phyloP scores from a whole-genome alignment of 2,329 filamentous ascomycete genomes.

The Colletotrichum sidae region DNA sequence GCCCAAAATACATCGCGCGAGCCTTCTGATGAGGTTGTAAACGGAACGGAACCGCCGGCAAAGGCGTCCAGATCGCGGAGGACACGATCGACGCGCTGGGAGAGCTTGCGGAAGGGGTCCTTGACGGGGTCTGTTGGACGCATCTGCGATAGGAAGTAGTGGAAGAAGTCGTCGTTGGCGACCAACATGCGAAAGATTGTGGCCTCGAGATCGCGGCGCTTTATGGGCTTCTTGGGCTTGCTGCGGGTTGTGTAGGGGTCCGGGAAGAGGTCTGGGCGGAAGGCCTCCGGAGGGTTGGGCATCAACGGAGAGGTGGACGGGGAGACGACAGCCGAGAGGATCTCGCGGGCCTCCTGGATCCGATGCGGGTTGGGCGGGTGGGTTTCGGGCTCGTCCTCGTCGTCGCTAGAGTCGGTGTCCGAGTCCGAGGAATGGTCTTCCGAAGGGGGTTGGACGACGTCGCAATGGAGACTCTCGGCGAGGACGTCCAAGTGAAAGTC shows the following conservation, averaged over 20 bases:
- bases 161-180: constrained; percentile 65
- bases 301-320: constrained; percentile 37
- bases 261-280: constrained; percentile 60
- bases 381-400: constrained; percentile 25
- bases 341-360: constrained; percentile 62
- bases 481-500: constrained; percentile 63
- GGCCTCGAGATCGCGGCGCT: constrained; percentile 59
- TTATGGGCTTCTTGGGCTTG: constrained; percentile 48
- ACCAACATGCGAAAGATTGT: constrained; percentile 66
- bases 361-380: constrained; percentile 48
- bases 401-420: constrained; percentile 40
- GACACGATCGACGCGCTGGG: constrained; percentile 60
- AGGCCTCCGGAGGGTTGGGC: constrained; percentile 50
- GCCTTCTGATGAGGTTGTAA: constrained; percentile 43
- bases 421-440: constrained; percentile 40
- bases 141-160: constrained; percentile 61
- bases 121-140: constrained; percentile 57
- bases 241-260: constrained; percentile 39
- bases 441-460: constrained; percentile 46
- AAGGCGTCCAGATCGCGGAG: constrained; percentile 56
- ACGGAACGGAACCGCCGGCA: constrained; percentile 27
- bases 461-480: constrained; percentile 64
- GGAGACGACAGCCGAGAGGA: constrained; percentile 57
- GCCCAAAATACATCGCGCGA: constrained; percentile 61
- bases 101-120: constrained; percentile 61